These are phyloP conservation scores for Pleurotus citrinopileatus DNA, from an alignment of 768 basidiomycete species.

Conservation along the genomic window DNA sequence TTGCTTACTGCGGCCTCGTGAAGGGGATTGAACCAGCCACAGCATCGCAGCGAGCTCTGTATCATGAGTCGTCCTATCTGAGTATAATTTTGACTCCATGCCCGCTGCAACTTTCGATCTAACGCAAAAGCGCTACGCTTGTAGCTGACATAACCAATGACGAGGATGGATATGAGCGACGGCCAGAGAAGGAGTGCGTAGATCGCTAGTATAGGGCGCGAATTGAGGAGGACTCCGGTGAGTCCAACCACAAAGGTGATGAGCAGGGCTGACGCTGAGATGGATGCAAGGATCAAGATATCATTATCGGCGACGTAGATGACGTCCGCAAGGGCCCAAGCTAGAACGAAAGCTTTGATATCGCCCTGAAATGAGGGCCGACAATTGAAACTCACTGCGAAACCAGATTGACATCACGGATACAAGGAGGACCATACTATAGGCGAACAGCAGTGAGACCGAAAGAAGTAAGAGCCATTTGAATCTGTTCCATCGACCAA, in stretches of 20 bases:
- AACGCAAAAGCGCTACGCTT: constrained; percentile 58
- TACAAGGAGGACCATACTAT: constrained; percentile 48
- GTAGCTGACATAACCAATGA: constrained; percentile 65
- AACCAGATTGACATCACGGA: constrained; percentile 61
- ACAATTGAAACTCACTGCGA: constrained; percentile 35
- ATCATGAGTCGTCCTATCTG: constrained; percentile 50
- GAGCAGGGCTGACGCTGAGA: constrained; percentile 54
- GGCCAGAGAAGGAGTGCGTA: constrained; percentile 73
- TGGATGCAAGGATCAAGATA: constrained; percentile 51
- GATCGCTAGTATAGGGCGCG: constrained; percentile 62
- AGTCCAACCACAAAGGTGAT: constrained; percentile 60
- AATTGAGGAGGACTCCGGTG: constrained; percentile 60
- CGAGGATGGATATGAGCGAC: constrained; percentile 49
- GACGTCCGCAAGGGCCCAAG: constrained; percentile 61
- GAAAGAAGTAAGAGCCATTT: constrained; percentile 64
- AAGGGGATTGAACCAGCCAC: constrained; percentile 60
- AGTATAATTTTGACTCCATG: constrained; percentile 66
- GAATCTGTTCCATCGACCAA: constrained; percentile 54
- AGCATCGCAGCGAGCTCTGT: constrained; percentile 63
- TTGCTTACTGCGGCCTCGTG: constrained; percentile 59
- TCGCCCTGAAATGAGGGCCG: not conserved
- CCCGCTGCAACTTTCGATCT: constrained; percentile 62
- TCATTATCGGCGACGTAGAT: constrained; percentile 59
- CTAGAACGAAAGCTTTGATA: constrained; percentile 29
- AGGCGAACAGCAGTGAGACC: constrained; percentile 49